These are phyloP conservation scores for Diplodia corticola DNA, from an alignment of 2,329 filamentous ascomycete species.

Conservation along the genomic window DNA sequence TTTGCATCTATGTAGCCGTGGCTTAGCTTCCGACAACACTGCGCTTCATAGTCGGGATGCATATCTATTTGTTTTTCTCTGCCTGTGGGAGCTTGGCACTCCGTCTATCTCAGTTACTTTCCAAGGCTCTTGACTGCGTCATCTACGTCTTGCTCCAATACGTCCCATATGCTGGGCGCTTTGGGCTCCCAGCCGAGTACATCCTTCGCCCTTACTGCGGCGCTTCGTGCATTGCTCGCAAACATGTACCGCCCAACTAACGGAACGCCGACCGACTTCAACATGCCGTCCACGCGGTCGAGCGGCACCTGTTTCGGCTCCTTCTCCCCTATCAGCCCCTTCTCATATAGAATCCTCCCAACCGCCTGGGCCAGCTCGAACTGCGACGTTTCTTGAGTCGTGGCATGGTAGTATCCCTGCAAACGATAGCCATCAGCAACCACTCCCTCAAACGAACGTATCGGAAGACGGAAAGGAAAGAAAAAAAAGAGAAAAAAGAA, in stretches of 20 bases:
- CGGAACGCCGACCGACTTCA: constrained; percentile 10
- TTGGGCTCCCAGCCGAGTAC: constrained; percentile 60
- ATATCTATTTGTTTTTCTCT: too few species aligned
- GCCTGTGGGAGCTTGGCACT: too few species aligned
- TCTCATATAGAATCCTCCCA: constrained; percentile 48
- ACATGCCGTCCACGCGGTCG: constrained; percentile 49
- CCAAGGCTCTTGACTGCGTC: not conserved
- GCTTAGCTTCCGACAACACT: too few species aligned
- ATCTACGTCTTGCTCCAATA: constrained; percentile 2
- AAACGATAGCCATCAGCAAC: constrained; percentile 27
- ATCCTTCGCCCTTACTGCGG: constrained; percentile 56
- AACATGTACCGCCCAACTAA: constrained; percentile 55
- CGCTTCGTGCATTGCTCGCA: constrained; percentile 62
- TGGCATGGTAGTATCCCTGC: constrained; percentile 66
- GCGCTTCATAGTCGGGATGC: too few species aligned
- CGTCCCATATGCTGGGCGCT: constrained; percentile 30
- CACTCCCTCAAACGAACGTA: not conserved
- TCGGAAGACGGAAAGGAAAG: not conserved
- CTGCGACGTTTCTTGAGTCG: constrained; percentile 65
- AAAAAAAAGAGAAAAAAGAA: not conserved
- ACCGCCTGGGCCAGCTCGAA: constrained; percentile 53
- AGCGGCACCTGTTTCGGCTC: constrained; percentile 41
- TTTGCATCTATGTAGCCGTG: too few species aligned
- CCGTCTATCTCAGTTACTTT: not conserved
- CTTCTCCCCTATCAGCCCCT: constrained; percentile 50